Evolutionary conservation across 208 protist species (phyloP), one percentile per base, ranked within the genome.

Genomic region (Vickermania spadyakhi): DNA sequence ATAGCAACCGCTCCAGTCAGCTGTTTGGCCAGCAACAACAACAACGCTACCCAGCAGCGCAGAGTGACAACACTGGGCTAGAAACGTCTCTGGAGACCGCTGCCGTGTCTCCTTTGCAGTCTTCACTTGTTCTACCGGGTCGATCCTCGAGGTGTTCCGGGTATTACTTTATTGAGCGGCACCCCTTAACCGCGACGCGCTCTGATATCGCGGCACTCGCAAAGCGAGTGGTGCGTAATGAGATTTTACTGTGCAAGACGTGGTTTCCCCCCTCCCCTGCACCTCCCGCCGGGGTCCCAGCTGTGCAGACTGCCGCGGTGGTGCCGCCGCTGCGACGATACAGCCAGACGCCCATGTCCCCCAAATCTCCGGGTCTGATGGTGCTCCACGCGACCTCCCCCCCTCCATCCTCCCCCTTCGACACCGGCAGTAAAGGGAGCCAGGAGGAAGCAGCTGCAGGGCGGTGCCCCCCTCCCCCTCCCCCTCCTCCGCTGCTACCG

Each of bases 101-200:
- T 18, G 36, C 36, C 36, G 18, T 18, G 36, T 7, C 7, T 18
- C 36, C 36, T 45, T n/a, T n/a, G n/a, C n/a, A n/a, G n/a, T n/a
- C n/a, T n/a, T n/a, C n/a, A n/a, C n/a, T n/a, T n/a, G n/a, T n/a
- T n/a, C 23, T 21, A 21, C 28, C 51, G 51, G 13, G 28, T 14
- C 18, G 36, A 0, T 26, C 30, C 13, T 28, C 30, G 29, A 28
- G 56, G 49, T 70, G 60, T 56, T 72, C 61, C 13, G 77, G 77
- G 1, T 30, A 72, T 22, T 68, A 71, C 51, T 84, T 72, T 56
- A 60, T 84, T 3, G 70, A 62, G 3, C 68, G 41, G 21, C 77
- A 84, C 60, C 55, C 66, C 5, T 62, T 84, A 53, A 73, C 72
- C 4, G 36, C 63, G 11, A 64, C 56, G 1, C 62, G 59, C 2